These are phyloP conservation scores for Diplodia seriata DNA, from an alignment of 2,329 filamentous ascomycete genomes.

Conservation along the genomic window DNA sequence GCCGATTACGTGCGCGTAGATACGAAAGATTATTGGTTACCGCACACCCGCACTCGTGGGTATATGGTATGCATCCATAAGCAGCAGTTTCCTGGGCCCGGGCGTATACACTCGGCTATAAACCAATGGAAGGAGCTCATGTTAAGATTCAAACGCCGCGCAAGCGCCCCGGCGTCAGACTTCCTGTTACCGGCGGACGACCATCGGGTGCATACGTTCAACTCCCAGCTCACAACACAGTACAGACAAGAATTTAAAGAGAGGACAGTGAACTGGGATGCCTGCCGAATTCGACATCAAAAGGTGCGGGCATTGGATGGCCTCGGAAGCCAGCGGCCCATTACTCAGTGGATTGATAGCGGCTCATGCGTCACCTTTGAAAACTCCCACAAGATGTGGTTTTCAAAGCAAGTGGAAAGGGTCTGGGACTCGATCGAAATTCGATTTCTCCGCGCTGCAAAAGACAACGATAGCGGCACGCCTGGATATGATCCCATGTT, in stretches of 20 bases:
- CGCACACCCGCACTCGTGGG: slow-evolving; percentile 64
- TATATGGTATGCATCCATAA: slow-evolving; percentile 56
- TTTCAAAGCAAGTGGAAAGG: slow-evolving; percentile 61
- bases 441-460: slow-evolving; percentile 59
- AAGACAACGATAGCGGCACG: slow-evolving; percentile 31
- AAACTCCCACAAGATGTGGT: slow-evolving; percentile 61
- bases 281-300: slow-evolving; percentile 67
- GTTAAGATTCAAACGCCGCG: slow-evolving; percentile 58
- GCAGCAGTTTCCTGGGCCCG: slow-evolving; percentile 37
- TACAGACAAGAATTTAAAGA: neutral
- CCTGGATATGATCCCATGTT: slow-evolving; percentile 63
- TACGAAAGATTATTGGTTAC: slow-evolving; percentile 75
- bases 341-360: slow-evolving; percentile 66
- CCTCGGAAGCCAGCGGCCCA: slow-evolving; percentile 63
- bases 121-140: slow-evolving; percentile 56
- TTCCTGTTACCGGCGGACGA: slow-evolving; percentile 67
- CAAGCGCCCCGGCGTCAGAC: slow-evolving; percentile 67
- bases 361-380: slow-evolving; percentile 63
- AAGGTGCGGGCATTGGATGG: slow-evolving; percentile 57
- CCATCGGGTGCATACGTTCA: slow-evolving; percentile 58
- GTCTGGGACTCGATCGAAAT: slow-evolving; percentile 73
- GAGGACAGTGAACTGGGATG: slow-evolving; percentile 57
- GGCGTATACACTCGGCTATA: slow-evolving; percentile 34
- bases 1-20: slow-evolving; percentile 62
- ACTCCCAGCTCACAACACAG: slow-evolving; percentile 14